Percentiles rank a stretch among this genome's conserved stretches.
phyloP scores from a whole-genome alignment of 148 eudicot species.

The Salicornia ramosissima region DNA sequence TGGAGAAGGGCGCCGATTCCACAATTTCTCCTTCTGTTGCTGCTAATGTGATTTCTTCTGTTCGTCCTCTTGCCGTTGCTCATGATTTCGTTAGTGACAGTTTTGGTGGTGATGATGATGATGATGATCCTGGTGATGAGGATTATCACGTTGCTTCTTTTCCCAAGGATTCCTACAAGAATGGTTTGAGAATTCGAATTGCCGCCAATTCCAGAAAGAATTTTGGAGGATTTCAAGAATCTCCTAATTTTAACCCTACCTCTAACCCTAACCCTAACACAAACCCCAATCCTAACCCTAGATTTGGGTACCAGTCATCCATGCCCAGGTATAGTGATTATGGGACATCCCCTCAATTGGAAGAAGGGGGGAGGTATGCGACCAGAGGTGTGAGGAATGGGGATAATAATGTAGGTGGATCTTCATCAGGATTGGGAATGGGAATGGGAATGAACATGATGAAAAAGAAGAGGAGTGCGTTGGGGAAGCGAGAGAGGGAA shows the following conservation, averaged over 20 bases:
- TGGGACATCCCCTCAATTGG: constrained; percentile 10
- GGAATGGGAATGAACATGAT: constrained; percentile 8
- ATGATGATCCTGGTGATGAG: constrained; percentile 16
- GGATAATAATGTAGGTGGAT: not conserved
- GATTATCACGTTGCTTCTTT: not conserved
- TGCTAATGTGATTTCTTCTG: not conserved
- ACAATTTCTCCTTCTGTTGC: not conserved
- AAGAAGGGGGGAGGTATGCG: constrained; percentile 13
- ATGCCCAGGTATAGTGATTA: not conserved
- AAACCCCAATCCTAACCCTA: too few relatives aligned
- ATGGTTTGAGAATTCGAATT: constrained; percentile 35
- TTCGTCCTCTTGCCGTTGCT: not conserved
- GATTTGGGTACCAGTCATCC: constrained; percentile 7
- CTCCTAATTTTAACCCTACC: constrained; percentile 24
- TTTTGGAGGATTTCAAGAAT: constrained; percentile 13
- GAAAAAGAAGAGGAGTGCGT: constrained; percentile 31
- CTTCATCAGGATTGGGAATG: constrained; percentile 19
- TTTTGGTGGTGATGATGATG: constrained; percentile 14
- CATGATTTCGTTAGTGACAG: constrained; percentile 13
- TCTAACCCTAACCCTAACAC: constrained; percentile 29
- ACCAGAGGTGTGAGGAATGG: constrained; percentile 25
- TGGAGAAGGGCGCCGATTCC: constrained; percentile 49
- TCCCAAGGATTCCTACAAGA: not conserved
- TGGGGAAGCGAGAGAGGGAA: constrained; percentile 33
- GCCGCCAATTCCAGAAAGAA: constrained; percentile 22